Evolutionary conservation across 208 protist genomes (phyloP).

Genomic region (Endotrypanum monterogeii): DNA sequence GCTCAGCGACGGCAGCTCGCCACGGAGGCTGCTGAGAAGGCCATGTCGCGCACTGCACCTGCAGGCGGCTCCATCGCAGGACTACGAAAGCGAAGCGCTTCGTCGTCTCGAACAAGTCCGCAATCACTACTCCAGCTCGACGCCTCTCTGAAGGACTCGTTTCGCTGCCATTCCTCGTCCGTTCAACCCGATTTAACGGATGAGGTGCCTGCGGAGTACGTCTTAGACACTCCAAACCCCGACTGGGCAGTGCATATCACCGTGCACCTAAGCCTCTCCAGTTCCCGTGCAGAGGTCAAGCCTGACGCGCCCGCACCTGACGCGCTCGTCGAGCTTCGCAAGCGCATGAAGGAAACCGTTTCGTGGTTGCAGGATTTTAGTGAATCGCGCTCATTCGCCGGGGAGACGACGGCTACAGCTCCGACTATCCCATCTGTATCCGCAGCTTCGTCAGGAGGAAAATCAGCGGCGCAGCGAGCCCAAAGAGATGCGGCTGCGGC

Average conservation of each 20-base stretch:
- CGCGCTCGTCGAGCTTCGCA: constrained; percentile 33
- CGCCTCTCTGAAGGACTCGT: constrained; percentile 9
- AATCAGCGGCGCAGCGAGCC: constrained; percentile 1
- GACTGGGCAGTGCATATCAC: constrained; percentile 29
- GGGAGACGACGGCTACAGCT: not conserved
- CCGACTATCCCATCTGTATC: not conserved
- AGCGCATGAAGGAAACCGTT: constrained; percentile 27
- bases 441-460: not conserved
- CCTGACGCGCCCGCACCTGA: constrained; percentile 35
- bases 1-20: constrained; percentile 34
- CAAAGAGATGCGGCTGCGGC: constrained; percentile 26
- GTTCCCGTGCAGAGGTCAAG: constrained; percentile 55
- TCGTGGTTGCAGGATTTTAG: constrained; percentile 25
- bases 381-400: constrained; percentile 1
- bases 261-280: constrained; percentile 48
- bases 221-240: constrained; percentile 44
- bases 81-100: constrained; percentile 6
- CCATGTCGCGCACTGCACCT: not conserved
- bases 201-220: constrained; percentile 7
- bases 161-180: constrained; percentile 8
- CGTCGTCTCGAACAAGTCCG: constrained; percentile 12
- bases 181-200: constrained; percentile 6
- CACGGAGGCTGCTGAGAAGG: constrained; percentile 20
- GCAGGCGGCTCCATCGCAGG: not conserved
- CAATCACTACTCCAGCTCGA: constrained; percentile 3